Conservation (phyloP, 768 basidiomycete species). For the Lyophyllum decastes region DNA sequence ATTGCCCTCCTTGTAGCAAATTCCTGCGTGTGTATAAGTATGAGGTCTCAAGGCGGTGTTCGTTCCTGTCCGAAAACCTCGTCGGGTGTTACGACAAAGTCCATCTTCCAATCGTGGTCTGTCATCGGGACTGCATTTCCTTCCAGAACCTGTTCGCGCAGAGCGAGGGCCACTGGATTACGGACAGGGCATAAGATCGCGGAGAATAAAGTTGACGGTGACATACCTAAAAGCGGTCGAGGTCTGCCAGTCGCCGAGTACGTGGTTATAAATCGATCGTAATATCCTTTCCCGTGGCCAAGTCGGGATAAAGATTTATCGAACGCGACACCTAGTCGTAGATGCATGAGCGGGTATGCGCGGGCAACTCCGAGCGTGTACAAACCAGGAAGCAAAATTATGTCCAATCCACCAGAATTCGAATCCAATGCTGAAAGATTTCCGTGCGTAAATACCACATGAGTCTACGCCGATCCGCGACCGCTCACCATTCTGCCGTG, state of each 20-base stretch:
- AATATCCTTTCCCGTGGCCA: constrained; percentile 85
- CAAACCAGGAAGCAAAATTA: constrained; percentile 70
- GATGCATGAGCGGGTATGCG: not conserved
- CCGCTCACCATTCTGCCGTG: constrained; percentile 51
- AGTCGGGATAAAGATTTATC: constrained; percentile 68
- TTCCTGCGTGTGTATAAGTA: not conserved
- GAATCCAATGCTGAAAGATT: constrained; percentile 35
- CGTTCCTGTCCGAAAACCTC: constrained; percentile 18
- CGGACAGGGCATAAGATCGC: not conserved
- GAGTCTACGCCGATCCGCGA: not conserved
- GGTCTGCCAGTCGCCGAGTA: constrained; percentile 47
- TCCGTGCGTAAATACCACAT: not conserved
- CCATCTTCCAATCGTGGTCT: constrained; percentile 64
- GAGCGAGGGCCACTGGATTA: constrained; percentile 59
- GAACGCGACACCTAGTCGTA: constrained; percentile 65
- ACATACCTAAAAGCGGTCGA: constrained; percentile 61
- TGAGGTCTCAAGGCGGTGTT: not conserved
- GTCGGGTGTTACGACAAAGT: constrained; percentile 54
- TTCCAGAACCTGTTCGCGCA: constrained; percentile 64
- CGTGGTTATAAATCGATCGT: constrained; percentile 68
- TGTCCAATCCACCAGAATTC: constrained; percentile 47
- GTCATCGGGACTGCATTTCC: constrained; percentile 52
- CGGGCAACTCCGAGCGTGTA: not conserved
- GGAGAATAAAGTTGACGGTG: constrained; percentile 8
- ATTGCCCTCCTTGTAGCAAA: not conserved